Evolutionary conservation across 352 stramenopile species (phyloP), one percentile per base, ranked within the genome.

Genomic region (Globisporangium paddicum): DNA sequence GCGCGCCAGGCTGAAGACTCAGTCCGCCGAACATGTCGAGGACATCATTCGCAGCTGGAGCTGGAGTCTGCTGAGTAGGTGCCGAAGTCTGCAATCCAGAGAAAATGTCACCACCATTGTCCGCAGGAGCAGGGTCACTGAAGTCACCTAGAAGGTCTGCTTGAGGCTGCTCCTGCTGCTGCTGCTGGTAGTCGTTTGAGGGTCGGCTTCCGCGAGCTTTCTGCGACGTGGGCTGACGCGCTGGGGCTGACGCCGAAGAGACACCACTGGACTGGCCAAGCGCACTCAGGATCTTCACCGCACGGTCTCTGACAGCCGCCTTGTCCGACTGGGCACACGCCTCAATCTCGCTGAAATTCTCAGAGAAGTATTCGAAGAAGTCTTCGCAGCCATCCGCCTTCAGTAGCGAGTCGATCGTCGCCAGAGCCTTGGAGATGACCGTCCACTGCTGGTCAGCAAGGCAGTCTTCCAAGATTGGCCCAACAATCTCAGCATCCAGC

Each of bases 401-500:
- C 14, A 92, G 63, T 48, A 95, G 58, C 11, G 82, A 83, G 63
- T 98, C 93, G 60, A 98, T 98, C 26, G 96, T 96, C 55, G 93
- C 93, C 9, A 98, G 72, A 1, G 93, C 95, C 71, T 98, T 98
- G 9, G 92, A 97, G 28, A 95, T 79, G 66, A 98, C 80, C 37
- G 80, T 90, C 85, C 85, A 95, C 50, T 90, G 77, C 5, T 89
- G 80, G 48, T 98, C 90, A 49, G 91, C 92, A 18, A 98, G 78
- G 45, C 84, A 96, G 70, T 98, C 95, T 65, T 98, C 82, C 6
- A 98, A 68, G 60, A 95, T 97, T 0, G 93, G 95, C 34, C 95
- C 96, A 34, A 98, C 86, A 40, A 97, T 87, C 61, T 98, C 95
- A 0, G 93, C 72, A 62, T 98, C 93, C 18, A 98, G 74, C 25